A percentile compares a stretch with the other conserved stretches of the same genome.
phyloP scores from a whole-genome alignment of 768 basidiomycete species.

The Podaxis mareebaensis region DNA sequence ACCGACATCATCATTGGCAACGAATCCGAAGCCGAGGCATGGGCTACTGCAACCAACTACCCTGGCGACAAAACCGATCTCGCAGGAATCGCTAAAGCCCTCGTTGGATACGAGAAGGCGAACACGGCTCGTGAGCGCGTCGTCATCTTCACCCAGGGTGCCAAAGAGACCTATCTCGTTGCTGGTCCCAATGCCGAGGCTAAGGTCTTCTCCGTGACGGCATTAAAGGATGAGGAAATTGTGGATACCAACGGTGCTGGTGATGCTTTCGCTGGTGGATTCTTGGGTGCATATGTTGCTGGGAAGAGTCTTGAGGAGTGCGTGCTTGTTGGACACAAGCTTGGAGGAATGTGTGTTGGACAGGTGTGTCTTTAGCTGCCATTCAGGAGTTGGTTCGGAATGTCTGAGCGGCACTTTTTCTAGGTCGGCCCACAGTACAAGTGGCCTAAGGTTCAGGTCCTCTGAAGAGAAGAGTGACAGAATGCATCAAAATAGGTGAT shows the following conservation, averaged over 20 bases:
- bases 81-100: conserved; percentile 63
- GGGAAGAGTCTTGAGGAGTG: conserved; percentile 79
- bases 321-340: conserved; percentile 82
- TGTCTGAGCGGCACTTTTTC: neutral
- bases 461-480: conserved; percentile 25
- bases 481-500: conserved; percentile 13
- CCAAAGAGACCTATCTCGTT: conserved; percentile 77
- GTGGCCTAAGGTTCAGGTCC: conserved; percentile 49
- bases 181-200: conserved; percentile 55
- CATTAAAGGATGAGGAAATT: conserved; percentile 62
- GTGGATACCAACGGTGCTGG: conserved; percentile 99
- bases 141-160: conserved; percentile 91
- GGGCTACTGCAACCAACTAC: conserved; percentile 72
- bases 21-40: conserved; percentile 90
- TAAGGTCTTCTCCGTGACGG: conserved; percentile 58
- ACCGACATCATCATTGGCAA: conserved; percentile 94
- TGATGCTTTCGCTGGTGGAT: conserved; percentile 96
- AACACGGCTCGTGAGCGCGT: conserved; percentile 76
- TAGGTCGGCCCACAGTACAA: conserved; percentile 54
- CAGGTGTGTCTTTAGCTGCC: conserved; percentile 45
- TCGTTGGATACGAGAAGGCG: conserved; percentile 76
- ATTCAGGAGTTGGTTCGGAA: conserved; percentile 1
- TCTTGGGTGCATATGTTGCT: conserved; percentile 80
- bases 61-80: conserved; percentile 62
- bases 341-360: conserved; percentile 85